Evolutionary conservation across 164 flowering plant genomes (phyloP).

Genomic region (Kingdonia uniflora): DNA sequence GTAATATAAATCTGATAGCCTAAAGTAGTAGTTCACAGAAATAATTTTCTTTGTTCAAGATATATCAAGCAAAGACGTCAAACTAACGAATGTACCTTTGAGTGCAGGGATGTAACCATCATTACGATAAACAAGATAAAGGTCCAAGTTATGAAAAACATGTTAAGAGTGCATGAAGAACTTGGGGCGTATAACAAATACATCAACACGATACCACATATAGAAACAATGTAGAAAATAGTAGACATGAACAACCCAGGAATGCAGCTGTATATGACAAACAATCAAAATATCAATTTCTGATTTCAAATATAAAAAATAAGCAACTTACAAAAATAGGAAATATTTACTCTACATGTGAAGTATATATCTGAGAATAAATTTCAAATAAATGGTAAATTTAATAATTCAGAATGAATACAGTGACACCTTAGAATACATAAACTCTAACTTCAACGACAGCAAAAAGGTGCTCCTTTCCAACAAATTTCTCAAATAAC

Average conservation of each 20-base stretch:
- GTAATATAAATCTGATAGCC: no score
- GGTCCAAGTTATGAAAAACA: conserved; percentile 90
- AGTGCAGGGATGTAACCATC: conserved; percentile 65
- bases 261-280: conserved; percentile 32
- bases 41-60: no score
- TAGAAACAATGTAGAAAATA: conserved; percentile 52
- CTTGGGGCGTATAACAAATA: conserved; percentile 38
- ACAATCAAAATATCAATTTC: neutral
- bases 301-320: neutral
- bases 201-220: conserved; percentile 60
- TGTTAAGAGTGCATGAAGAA: conserved; percentile 52
- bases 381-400: no score
- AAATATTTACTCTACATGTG: neutral
- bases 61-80: no score
- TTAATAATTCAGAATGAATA: no score
- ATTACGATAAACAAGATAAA: conserved; percentile 54
- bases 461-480: no score
- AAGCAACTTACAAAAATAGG: neutral
- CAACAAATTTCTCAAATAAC: no score
- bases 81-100: conserved; percentile 42
- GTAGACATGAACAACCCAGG: conserved; percentile 69
- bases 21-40: no score
- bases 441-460: no score
- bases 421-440: no score
- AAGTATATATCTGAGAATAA: no score